Evolutionary conservation across 257 asterid species (phyloP).

Genomic region (Nicotiana benthamiana): DNA sequence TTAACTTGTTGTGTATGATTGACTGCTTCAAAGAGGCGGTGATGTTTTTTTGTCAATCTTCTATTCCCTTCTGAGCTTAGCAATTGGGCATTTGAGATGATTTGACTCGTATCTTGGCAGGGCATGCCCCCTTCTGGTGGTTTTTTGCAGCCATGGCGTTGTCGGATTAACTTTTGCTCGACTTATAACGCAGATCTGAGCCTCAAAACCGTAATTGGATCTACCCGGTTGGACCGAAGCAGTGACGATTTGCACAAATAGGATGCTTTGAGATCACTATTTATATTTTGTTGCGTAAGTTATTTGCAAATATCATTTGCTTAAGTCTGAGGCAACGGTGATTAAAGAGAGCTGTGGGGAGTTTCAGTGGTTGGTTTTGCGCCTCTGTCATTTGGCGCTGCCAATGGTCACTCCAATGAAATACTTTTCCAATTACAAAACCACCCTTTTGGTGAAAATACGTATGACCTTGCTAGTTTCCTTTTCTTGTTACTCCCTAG

Average conservation of each 20-base stretch:
- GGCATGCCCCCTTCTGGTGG: slow-evolving; percentile 6
- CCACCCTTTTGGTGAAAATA: not conserved
- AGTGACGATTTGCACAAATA: no score
- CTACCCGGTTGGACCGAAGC: no score
- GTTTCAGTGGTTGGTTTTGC: slow-evolving; percentile 14
- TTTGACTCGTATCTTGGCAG: slow-evolving; percentile 11
- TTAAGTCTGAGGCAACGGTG: slow-evolving; percentile 9
- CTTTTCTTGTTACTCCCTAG: not conserved
- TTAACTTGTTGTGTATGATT: not conserved
- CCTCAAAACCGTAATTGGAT: not conserved
- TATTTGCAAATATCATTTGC: not conserved
- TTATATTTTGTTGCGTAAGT: no score
- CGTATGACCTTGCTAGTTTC: not conserved
- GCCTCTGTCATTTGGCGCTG: not conserved
- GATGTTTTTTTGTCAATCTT: not conserved
- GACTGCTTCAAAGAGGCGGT: not conserved
- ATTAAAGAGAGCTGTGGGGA: slow-evolving; percentile 7
- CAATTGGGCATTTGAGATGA: not conserved
- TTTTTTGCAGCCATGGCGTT: slow-evolving; percentile 20
- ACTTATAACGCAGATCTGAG: not conserved
- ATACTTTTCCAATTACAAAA: not conserved
- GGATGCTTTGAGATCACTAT: no score
- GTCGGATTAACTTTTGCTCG: not conserved
- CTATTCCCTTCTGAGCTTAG: not conserved
- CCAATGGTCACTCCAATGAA: slow-evolving; percentile 14